A percentile compares a stretch with the other conserved stretches of the same genome.
phyloP scores from a whole-genome alignment of 768 basidiomycete species.

The Lactifluus pinguis region DNA sequence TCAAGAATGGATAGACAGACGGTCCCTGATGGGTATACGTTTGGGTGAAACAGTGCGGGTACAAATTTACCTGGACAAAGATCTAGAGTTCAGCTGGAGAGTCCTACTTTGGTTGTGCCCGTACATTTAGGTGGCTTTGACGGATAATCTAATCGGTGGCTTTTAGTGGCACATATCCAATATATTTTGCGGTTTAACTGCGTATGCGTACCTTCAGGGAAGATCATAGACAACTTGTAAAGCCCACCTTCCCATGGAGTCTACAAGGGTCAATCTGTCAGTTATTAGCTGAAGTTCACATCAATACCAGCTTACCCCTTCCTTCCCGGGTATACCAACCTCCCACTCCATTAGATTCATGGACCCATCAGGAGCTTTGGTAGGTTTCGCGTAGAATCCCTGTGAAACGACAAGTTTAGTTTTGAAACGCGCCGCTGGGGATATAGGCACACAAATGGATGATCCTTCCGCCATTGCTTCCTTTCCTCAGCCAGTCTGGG shows the following conservation, averaged over 20 bases:
- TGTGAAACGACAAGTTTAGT: slow-evolving; percentile 26
- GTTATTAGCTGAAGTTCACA: background rate
- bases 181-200: slow-evolving; percentile 5
- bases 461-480: slow-evolving; percentile 98
- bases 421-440: background rate
- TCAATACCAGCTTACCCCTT: slow-evolving; percentile 48
- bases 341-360: slow-evolving; percentile 99
- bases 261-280: slow-evolving; percentile 33
- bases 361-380: slow-evolving; percentile 83
- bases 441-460: slow-evolving; percentile 77
- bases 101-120: slow-evolving; percentile 21
- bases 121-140: slow-evolving; percentile 90
- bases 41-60: slow-evolving; percentile 94
- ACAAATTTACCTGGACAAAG: slow-evolving; percentile 77
- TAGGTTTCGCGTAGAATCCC: slow-evolving; percentile 96
- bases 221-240: slow-evolving; percentile 87
- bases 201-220: slow-evolving; percentile 79
- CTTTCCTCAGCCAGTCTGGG: slow-evolving; percentile 92
- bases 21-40: slow-evolving; percentile 97
- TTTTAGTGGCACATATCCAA: background rate
- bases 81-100: slow-evolving; percentile 1
- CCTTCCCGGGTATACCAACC: slow-evolving; percentile 94
- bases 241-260: slow-evolving; percentile 97
- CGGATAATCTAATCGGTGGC: slow-evolving; percentile 62
- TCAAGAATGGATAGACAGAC: slow-evolving; percentile 97